Conservation (phyloP, 495 filamentous ascomycete genomes). For the Aspergillus egyptiacus region DNA sequence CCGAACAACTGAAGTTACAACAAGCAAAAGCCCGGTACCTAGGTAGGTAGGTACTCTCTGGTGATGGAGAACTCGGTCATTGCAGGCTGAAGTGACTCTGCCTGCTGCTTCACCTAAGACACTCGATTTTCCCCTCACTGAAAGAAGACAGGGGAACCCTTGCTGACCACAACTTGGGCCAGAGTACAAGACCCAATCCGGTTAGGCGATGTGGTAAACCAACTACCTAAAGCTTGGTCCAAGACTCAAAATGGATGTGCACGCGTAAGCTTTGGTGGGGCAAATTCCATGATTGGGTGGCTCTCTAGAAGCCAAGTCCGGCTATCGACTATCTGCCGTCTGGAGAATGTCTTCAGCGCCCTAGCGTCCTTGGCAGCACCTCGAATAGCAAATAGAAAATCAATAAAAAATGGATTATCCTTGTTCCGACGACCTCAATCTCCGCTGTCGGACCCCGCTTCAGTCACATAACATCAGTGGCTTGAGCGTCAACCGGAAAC, state of each 20-base stretch:
- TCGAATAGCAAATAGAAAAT: not conserved
- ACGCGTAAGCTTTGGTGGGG: constrained; percentile 39
- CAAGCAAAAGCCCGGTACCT: too few species aligned
- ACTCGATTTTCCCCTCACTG: too few species aligned
- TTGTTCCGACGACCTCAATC: constrained; percentile 2
- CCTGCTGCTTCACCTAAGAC: too few species aligned
- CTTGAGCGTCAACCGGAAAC: not conserved
- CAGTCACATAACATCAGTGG: not conserved
- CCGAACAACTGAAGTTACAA: too few species aligned
- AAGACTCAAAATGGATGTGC: constrained; percentile 22
- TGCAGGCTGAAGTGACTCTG: too few species aligned
- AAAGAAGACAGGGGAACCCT: not conserved
- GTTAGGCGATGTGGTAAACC: constrained; percentile 19
- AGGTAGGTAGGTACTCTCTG: too few species aligned
- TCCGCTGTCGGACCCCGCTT: not conserved
- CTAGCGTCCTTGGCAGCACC: constrained; percentile 5
- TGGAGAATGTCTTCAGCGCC: constrained; percentile 18
- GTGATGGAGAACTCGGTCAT: too few species aligned
- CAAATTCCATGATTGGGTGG: constrained; percentile 27
- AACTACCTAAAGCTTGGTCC: constrained; percentile 21
- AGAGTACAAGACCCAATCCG: constrained; percentile 11
- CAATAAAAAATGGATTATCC: too few species aligned
- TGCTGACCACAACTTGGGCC: constrained; percentile 1
- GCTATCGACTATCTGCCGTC: constrained; percentile 47
- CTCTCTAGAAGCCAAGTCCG: constrained; percentile 35